Evolutionary conservation across 352 stramenopile species (phyloP), one percentile per base, ranked within the genome.

Genomic region (Plasmopara viticola): DNA sequence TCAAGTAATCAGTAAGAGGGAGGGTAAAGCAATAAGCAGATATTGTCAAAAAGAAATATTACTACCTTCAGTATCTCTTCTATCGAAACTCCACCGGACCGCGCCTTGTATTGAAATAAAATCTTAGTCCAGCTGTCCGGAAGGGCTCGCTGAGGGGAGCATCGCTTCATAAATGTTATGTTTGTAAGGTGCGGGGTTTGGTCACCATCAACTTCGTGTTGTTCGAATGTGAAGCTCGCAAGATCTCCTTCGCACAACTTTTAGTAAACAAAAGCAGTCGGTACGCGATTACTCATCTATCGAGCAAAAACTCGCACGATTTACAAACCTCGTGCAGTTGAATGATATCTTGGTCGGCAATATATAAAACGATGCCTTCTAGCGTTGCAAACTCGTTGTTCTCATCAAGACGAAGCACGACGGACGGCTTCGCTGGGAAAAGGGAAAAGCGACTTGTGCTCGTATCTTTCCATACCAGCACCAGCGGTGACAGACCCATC

Each of bases 71-170:
- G 29, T 44, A 92, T 78, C 13, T 56, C 70, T 12, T 84, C 64
- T 33, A 92, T 81, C 13, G 66, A 68, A n/a, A 90, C 42, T 5
- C 79, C 78, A 25, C 73, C 72, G 6, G 63, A 76, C 9, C 73
- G 70, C n/a, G 78, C 78, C 18, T 85, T 79, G 49, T 74, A 84
- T 56, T 92, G 82, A 53, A 92, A 92, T 39, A 89, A 53, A 58
- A 92, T 87, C 53, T 95, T 95, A 18, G 84, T 95, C 84, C 84
- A 95, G 58, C 84, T 95, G 48, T 95, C 84, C 1, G 84, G 73
- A 18, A 95, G 69, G 3, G 82, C 84, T 20, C 84, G 75, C 47
- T 94, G 83, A 12, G 83, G 74, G 12, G 84, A 95, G 43, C 83
- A 95, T 12, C 83, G 73, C 40, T 80, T 86, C 20, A 84, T 53